Conservation (phyloP, 768 basidiomycete species). For the Suillus americanus region DNA sequence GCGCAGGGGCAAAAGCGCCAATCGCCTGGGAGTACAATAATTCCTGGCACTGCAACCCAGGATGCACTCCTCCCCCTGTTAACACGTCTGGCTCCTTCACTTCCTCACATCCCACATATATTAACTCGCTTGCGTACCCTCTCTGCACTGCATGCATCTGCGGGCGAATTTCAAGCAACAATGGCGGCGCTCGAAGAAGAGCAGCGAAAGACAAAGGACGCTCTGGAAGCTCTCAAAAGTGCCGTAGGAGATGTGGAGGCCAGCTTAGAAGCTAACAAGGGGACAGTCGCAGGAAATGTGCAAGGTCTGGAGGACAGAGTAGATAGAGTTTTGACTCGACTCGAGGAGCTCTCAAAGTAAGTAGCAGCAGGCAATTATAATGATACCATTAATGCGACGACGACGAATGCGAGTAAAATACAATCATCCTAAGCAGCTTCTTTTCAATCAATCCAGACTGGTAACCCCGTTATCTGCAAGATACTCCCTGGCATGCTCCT, state of each 20-base stretch:
- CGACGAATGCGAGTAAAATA: not conserved
- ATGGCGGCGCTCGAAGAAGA: conserved; percentile 70
- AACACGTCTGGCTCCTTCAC: conserved; percentile 64
- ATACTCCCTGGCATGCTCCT: conserved; percentile 45
- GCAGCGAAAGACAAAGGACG: conserved; percentile 61
- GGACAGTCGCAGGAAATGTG: conserved; percentile 72
- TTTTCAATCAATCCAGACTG: conserved; percentile 7
- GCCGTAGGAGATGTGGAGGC: conserved; percentile 73
- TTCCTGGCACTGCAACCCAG: conserved; percentile 28
- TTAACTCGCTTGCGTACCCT: conserved; percentile 86
- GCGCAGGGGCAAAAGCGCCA: conserved; percentile 31
- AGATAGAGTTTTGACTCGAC: conserved; percentile 42
- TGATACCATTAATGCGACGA: not conserved
- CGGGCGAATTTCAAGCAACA: conserved; percentile 71
- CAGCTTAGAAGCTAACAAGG: conserved; percentile 74
- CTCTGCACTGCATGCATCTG: conserved; percentile 76
- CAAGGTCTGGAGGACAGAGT: conserved; percentile 63
- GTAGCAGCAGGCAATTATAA: conserved; percentile 4
- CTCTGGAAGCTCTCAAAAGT: conserved; percentile 62
- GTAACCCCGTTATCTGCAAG: conserved; percentile 31
- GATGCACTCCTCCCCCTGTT: conserved; percentile 72
- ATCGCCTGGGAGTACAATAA: conserved; percentile 9
- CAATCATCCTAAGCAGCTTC: not conserved
- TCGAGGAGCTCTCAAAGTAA: conserved; percentile 36
- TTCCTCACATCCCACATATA: conserved; percentile 87